Conservation (phyloP, 108 stramenopile genomes). For the Cyclotella baltica region DNA sequence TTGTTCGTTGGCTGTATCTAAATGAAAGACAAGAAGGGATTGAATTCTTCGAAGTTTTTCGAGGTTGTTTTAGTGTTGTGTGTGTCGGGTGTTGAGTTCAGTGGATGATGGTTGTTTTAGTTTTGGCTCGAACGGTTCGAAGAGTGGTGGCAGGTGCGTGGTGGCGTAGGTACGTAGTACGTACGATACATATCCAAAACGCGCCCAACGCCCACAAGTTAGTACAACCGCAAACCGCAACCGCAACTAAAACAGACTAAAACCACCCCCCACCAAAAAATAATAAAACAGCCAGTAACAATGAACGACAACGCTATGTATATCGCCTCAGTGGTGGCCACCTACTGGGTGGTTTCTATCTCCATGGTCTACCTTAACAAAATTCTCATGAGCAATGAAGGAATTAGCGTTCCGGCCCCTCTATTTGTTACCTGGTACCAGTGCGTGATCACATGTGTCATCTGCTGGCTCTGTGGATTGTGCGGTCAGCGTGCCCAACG, state of each 20-base stretch:
- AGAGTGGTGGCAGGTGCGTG: no score
- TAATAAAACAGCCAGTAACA: slow-evolving; percentile 1
- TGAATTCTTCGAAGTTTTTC: no score
- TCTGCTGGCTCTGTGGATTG: slow-evolving; percentile 85
- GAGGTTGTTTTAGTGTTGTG: no score
- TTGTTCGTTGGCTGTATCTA: no score
- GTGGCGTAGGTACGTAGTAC: no score
- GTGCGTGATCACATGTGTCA: slow-evolving; percentile 87
- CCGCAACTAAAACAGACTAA: background rate
- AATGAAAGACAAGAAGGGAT: no score
- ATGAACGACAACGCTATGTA: slow-evolving; percentile 45
- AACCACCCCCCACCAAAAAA: background rate
- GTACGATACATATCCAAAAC: no score
- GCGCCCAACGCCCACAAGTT: no score
- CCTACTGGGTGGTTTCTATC: slow-evolving; percentile 79
- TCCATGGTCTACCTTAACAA: slow-evolving; percentile 96
- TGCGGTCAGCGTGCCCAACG: slow-evolving; percentile 59
- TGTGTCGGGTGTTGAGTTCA: no score
- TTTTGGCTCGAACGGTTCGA: no score
- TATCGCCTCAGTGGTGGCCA: slow-evolving; percentile 64
- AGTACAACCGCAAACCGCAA: background rate
- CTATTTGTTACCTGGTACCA: slow-evolving; percentile 98
- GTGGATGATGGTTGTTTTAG: no score
- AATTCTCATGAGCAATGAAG: slow-evolving; percentile 83
- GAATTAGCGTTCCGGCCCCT: slow-evolving; percentile 85